Evolutionary conservation across 2,329 filamentous ascomycete genomes (phyloP), one percentile per base, ranked within the genome.

Genomic region (Colletotrichum navitas): DNA sequence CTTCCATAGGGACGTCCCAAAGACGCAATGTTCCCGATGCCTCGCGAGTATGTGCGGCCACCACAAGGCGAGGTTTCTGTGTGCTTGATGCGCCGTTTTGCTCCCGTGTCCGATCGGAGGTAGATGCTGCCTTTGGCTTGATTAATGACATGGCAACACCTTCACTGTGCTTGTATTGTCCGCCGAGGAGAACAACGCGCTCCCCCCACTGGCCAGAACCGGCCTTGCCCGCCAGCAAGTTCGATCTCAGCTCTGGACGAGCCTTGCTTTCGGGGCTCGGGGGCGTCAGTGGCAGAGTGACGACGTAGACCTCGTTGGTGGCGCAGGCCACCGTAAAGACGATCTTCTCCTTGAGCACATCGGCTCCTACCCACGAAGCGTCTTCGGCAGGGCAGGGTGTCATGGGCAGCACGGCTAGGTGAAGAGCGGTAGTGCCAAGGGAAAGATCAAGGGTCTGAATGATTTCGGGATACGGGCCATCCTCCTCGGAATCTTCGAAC

Each of bases 181-280:
- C 89, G 24, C 80, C 80, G 8, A 92, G 83, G 14, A 86, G 77
- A 1, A 86, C 82, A 32, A 92, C 79, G 0, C 85, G 86, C 79
- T 92, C 90, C 8, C 89, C 89, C 89, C 90, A 92, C n/a, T 84
- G 85, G 49, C 89, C 89, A 41, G 85, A 88, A 24, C 90, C 90
- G 45, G 87, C 87, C 72, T 84, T 86, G 26, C 85, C 87, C 10
- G 86, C 85, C 62, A 89, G 77, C 12, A 90, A 82, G 69, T 83
- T 84, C 24, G 81, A 79, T 64, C 83, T 84, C 32, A 91, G 80
- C 71, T 90, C 87, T 4, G 84, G 81, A 14, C 89, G 83, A 2
- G 83, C 81, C 76, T 91, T 91, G 78, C 87, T 90, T 75, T 85
- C 82, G 14, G 87, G 85, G 2, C 89, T 91, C 0, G 89, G 89